Conservation (phyloP, 23 red algal species). For the Cyanidium caldarium region DNA sequence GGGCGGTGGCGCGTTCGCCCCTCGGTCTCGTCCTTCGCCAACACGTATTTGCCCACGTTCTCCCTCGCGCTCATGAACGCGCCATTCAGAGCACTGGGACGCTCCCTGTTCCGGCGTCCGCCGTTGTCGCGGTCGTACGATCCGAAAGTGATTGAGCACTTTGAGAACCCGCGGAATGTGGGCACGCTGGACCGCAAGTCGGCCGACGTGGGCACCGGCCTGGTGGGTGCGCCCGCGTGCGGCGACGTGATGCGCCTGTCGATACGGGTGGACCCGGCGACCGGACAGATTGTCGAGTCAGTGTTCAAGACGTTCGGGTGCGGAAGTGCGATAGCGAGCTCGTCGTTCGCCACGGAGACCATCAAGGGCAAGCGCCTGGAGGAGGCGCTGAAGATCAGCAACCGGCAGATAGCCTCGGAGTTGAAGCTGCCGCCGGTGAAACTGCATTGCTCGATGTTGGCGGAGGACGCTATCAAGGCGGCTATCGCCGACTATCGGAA, state of each 20-base stretch:
- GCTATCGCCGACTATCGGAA: slow-evolving; percentile 59
- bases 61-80: too few relatives aligned
- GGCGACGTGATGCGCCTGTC: slow-evolving; percentile 97
- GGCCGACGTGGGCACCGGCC: slow-evolving; percentile 73
- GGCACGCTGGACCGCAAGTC: slow-evolving; percentile 57
- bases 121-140: slow-evolving; percentile 39
- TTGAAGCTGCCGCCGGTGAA: slow-evolving; percentile 91
- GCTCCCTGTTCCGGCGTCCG: background rate
- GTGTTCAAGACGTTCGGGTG: slow-evolving; percentile 98
- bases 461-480: slow-evolving; percentile 96
- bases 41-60: too few relatives aligned
- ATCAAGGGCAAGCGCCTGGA: slow-evolving; percentile 69
- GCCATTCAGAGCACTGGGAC: too few relatives aligned
- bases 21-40: too few relatives aligned
- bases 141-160: slow-evolving; percentile 93
- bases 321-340: slow-evolving; percentile 82
- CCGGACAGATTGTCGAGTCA: slow-evolving; percentile 71
- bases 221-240: slow-evolving; percentile 91
- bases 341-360: slow-evolving; percentile 76
- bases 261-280: slow-evolving; percentile 65
- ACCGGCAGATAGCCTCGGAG: slow-evolving; percentile 81
- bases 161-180: slow-evolving; percentile 96
- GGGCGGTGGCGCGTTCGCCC: too few relatives aligned
- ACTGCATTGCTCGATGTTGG: slow-evolving; percentile 94
- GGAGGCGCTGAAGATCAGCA: slow-evolving; percentile 63